Evolutionary conservation across 495 filamentous ascomycete species (phyloP).

Genomic region (Podospora pseudoanserina): DNA sequence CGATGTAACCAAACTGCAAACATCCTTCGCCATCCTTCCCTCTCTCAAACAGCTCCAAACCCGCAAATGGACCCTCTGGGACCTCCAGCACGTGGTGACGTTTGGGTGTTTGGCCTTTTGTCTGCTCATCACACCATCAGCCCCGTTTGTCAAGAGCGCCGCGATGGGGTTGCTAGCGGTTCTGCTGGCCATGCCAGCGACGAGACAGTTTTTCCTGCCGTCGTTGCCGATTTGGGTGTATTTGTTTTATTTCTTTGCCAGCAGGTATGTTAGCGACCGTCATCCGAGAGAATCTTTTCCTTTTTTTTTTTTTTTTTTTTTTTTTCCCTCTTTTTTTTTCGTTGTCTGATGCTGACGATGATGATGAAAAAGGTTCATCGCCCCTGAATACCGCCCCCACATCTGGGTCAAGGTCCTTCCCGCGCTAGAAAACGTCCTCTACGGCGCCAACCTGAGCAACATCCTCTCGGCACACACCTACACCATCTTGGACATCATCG

Average conservation of each 20-base stretch:
- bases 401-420: conserved; percentile 95
- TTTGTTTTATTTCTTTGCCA: conserved; percentile 83
- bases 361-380: conserved; percentile 58
- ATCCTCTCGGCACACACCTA: conserved; percentile 86
- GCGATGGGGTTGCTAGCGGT: conserved; percentile 61
- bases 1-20: conserved; percentile 67
- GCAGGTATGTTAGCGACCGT: conserved; percentile 60
- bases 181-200: conserved; percentile 78
- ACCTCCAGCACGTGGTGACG: conserved; percentile 78
- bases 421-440: conserved; percentile 94
- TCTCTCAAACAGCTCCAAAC: conserved; percentile 66
- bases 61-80: conserved; percentile 80
- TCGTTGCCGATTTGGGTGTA: conserved; percentile 79
- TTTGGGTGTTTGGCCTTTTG: conserved; percentile 74
- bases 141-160: conserved; percentile 68
- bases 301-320: too few species aligned
- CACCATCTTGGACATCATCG: conserved; percentile 75
- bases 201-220: conserved; percentile 86
- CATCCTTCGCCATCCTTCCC: conserved; percentile 71
- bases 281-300: too few species aligned
- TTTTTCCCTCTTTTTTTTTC: too few species aligned
- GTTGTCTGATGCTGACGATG: not conserved
- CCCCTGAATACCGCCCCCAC: conserved; percentile 75
- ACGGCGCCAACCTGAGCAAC: conserved; percentile 93
- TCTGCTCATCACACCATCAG: conserved; percentile 70